Percentiles rank a stretch among this genome's conserved stretches.
These are phyloP conservation scores for Microthlaspi erraticum DNA, from an alignment of 345 rosid species.

Conservation along the genomic window DNA sequence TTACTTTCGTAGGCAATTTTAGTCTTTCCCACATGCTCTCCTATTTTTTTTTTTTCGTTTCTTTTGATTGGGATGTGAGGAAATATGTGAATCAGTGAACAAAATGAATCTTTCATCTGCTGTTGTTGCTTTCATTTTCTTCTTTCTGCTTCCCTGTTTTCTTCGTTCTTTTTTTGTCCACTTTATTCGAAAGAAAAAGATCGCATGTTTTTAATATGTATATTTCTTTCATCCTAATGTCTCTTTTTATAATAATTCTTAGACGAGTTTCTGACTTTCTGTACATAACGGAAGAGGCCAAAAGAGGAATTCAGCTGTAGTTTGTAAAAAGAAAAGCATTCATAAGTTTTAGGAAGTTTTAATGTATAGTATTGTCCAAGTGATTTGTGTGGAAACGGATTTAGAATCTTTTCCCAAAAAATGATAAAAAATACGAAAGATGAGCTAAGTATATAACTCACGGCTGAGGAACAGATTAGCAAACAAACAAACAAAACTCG, in stretches of 20 bases:
- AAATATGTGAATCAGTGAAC: conserved; percentile 14
- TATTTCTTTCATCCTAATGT: not conserved
- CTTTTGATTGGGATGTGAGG: conserved; percentile 18
- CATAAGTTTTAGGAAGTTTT: not conserved
- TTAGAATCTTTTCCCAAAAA: no score
- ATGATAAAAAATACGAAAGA: no score
- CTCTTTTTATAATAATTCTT: not conserved
- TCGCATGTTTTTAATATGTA: not conserved
- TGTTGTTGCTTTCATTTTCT: conserved; percentile 41
- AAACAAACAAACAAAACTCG: conserved; percentile 12
- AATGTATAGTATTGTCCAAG: conserved; percentile 4
- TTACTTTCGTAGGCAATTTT: conserved; percentile 9
- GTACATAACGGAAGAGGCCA: conserved; percentile 15
- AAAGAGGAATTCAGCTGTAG: conserved; percentile 10
- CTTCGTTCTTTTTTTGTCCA: conserved; percentile 7
- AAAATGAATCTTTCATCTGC: conserved; percentile 19
- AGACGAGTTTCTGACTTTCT: conserved; percentile 26
- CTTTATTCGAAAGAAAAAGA: conserved; percentile 42
- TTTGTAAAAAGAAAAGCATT: not conserved
- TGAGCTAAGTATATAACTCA: conserved; percentile 29
- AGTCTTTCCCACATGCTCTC: conserved; percentile 22
- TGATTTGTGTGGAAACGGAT: conserved; percentile 10
- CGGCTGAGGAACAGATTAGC: conserved; percentile 16
- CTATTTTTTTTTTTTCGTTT: not conserved
- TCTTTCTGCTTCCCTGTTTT: conserved; percentile 35